Percentiles rank a stretch among this genome's conserved stretches.
These are phyloP conservation scores for Neofusicoccum kwambonambiense DNA, from an alignment of 2,329 filamentous ascomycete species.

Conservation along the genomic window DNA sequence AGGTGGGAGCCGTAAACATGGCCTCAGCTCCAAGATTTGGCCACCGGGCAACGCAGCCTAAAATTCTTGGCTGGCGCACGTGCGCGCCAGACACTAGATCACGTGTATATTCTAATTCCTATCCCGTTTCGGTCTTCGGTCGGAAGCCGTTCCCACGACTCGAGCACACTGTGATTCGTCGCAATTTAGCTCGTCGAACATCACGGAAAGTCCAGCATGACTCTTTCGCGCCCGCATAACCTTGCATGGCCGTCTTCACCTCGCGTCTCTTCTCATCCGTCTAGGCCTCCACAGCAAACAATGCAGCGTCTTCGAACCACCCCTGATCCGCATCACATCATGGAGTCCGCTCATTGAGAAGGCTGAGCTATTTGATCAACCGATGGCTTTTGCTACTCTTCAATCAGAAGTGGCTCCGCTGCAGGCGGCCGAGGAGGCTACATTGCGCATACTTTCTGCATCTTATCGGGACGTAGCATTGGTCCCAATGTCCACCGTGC, in stretches of 20 bases:
- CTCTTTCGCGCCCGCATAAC: neutral
- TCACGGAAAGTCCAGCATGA: neutral
- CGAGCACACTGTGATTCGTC: neutral
- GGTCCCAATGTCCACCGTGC: neutral
- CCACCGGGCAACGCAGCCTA: slow-evolving; percentile 3
- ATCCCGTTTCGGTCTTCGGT: neutral
- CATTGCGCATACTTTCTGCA: neutral
- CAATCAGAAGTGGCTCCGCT: neutral
- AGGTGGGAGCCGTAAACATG: slow-evolving; percentile 10
- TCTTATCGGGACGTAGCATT: neutral
- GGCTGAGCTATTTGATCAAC: neutral
- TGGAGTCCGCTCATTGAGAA: neutral
- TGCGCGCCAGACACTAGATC: neutral
- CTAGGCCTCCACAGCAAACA: slow-evolving; percentile 9
- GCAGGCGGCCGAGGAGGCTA: neutral
- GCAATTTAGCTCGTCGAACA: neutral
- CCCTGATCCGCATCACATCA: neutral
- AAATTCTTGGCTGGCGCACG: too few species aligned
- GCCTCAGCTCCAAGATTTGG: slow-evolving; percentile 14
- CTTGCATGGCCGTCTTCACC: neutral
- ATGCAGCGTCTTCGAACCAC: neutral
- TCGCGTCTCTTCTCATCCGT: neutral
- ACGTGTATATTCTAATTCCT: neutral
- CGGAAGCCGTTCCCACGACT: neutral
- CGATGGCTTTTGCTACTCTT: neutral